Conservation (phyloP, 2,329 filamentous ascomycete genomes). For the Pestalotiopsis sp. region DNA sequence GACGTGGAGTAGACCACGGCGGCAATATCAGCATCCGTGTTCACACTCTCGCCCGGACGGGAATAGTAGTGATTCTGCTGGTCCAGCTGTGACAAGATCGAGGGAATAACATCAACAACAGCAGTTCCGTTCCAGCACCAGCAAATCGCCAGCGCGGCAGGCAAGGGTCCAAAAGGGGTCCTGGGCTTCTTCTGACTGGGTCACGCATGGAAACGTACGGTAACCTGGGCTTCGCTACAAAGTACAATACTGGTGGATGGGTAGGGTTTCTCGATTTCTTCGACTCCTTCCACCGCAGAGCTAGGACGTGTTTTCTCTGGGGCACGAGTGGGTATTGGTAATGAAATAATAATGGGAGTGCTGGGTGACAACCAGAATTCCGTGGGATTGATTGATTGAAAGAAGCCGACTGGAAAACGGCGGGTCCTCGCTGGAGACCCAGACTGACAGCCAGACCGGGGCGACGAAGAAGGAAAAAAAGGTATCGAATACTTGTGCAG, state of each 20-base stretch:
- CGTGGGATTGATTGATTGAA: background rate
- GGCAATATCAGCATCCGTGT: conserved; percentile 5
- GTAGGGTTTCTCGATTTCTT: background rate
- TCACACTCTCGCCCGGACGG: background rate
- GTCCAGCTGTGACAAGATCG: background rate
- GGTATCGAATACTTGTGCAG: conserved; percentile 11
- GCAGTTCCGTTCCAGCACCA: background rate
- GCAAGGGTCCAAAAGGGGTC: background rate
- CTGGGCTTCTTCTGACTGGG: background rate
- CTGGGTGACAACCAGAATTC: background rate
- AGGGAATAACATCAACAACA: background rate
- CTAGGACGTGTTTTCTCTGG: background rate
- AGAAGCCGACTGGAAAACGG: background rate
- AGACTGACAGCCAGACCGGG: too few species aligned
- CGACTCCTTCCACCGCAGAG: background rate
- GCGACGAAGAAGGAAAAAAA: background rate
- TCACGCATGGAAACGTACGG: background rate
- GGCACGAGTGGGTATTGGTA: background rate
- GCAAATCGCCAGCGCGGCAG: background rate
- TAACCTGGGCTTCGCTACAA: background rate
- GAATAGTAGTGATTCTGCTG: background rate
- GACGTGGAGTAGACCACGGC: background rate
- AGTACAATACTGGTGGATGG: background rate
- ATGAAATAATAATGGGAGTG: background rate
- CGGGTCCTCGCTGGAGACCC: background rate